Percentiles rank a stretch among this genome's conserved stretches.
Conservation (phyloP, 345 rosid genomes). For the Brassica nigra region DNA sequence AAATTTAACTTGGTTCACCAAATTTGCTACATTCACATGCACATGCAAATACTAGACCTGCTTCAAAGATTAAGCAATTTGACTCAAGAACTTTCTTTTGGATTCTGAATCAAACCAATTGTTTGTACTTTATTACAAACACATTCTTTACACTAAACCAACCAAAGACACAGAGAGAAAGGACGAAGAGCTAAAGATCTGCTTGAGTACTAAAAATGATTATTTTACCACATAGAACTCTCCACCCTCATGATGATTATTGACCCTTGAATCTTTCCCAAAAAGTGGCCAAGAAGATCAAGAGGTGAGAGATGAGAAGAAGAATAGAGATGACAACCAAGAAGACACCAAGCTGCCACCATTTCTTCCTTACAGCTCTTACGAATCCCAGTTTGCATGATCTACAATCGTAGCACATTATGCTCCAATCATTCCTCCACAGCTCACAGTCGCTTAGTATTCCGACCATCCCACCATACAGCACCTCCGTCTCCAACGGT, state of each 20-base stretch:
- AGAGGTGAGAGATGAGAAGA: slow-evolving; percentile 58
- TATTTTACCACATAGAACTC: slow-evolving; percentile 28
- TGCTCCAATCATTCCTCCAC: slow-evolving; percentile 53
- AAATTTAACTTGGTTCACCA: not conserved
- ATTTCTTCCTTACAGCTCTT: slow-evolving; percentile 52
- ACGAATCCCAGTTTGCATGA: slow-evolving; percentile 62
- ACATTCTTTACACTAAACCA: slow-evolving; percentile 26
- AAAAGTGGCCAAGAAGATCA: slow-evolving; percentile 59
- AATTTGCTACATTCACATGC: not conserved
- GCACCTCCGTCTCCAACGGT: slow-evolving; percentile 8
- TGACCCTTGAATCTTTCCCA: slow-evolving; percentile 49
- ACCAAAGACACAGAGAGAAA: slow-evolving; percentile 17
- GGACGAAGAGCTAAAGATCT: slow-evolving; percentile 11
- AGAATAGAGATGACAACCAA: slow-evolving; percentile 55
- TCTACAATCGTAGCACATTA: slow-evolving; percentile 61
- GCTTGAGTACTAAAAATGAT: slow-evolving; percentile 26
- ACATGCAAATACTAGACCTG: not conserved
- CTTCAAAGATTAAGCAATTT: not conserved
- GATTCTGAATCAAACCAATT: slow-evolving; percentile 1
- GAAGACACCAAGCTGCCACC: slow-evolving; percentile 75
- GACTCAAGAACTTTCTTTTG: not conserved
- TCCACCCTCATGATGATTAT: not conserved
- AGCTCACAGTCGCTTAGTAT: slow-evolving; percentile 47
- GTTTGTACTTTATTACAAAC: slow-evolving; percentile 31
- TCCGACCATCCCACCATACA: slow-evolving; percentile 16